Conservation (phyloP, 176 grass and related monocot genomes). For the Secale cereale region DNA sequence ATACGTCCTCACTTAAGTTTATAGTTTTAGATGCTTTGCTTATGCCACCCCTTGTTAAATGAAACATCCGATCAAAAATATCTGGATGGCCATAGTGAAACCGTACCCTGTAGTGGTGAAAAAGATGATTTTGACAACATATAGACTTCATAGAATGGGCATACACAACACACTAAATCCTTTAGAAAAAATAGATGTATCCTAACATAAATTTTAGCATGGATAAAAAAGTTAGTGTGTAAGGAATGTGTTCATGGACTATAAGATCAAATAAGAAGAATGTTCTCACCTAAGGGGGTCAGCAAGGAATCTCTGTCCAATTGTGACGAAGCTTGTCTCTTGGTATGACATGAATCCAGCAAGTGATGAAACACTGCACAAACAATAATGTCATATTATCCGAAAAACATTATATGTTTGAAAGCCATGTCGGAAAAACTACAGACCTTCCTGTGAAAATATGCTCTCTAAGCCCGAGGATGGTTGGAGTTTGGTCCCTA, state of each 20-base stretch:
- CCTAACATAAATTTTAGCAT: neutral
- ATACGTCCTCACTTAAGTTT: constrained; percentile 96
- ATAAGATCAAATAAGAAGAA: constrained; percentile 3
- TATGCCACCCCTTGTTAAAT: constrained; percentile 87
- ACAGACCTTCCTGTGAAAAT: constrained; percentile 91
- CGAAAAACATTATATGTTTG: neutral
- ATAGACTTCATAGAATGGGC: neutral
- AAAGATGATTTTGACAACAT: neutral
- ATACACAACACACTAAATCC: neutral
- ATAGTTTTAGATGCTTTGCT: constrained; percentile 99
- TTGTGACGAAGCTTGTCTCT: constrained; percentile 98
- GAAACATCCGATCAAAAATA: constrained; percentile 89
- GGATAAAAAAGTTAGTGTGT: neutral
- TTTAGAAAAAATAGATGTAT: neutral
- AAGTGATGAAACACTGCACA: constrained; percentile 91
- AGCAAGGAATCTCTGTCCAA: constrained; percentile 97
- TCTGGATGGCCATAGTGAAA: constrained; percentile 99
- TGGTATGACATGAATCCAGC: constrained; percentile 99
- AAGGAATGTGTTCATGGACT: neutral
- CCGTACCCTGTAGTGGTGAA: constrained; percentile 53
- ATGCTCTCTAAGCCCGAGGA: constrained; percentile 91
- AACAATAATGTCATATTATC: constrained; percentile 22
- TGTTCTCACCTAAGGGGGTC: constrained; percentile 76
- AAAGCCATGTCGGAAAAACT: constrained; percentile 15
- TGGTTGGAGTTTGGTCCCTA: constrained; percentile 68